Conservation (phyloP, 805 yeast genomes). For the Wickerhamiella galacta region DNA sequence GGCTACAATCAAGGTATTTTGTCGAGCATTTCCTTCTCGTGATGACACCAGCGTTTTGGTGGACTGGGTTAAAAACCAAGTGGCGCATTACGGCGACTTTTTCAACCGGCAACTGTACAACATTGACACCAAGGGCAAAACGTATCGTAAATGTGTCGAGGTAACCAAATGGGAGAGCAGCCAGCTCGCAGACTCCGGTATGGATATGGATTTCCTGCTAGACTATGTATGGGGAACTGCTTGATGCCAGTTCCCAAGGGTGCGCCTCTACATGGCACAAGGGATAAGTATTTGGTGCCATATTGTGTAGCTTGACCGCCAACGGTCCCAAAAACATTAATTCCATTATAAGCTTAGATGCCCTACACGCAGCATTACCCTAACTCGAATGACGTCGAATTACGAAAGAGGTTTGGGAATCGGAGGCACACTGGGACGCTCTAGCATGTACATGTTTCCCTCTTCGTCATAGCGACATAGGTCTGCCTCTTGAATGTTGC, state of each 20-base stretch:
- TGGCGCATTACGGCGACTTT: conserved; percentile 39
- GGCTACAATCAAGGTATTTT: conserved; percentile 39
- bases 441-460: conserved; percentile 64
- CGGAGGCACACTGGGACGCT: conserved; percentile 9
- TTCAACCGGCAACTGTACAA: conserved; percentile 47
- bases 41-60: conserved; percentile 42
- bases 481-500: conserved; percentile 63
- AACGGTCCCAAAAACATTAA: no score
- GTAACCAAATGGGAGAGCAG: conserved; percentile 41
- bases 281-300: no score
- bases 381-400: no score
- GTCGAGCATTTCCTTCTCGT: conserved; percentile 30
- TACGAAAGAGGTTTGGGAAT: conserved; percentile 4
- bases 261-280: no score
- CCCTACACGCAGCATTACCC: no score
- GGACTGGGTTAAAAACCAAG: conserved; percentile 60
- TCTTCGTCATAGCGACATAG: conserved; percentile 78
- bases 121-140: conserved; percentile 30
- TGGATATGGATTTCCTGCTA: conserved; percentile 59
- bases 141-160: conserved; percentile 38
- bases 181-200: conserved; percentile 45
- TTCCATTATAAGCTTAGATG: no score
- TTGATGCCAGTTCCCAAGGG: not conserved
- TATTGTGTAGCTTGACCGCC: no score
- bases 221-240: conserved; percentile 23